Evolutionary conservation across 441 rosid genomes (phyloP).

Genomic region (Brassica balearica): DNA sequence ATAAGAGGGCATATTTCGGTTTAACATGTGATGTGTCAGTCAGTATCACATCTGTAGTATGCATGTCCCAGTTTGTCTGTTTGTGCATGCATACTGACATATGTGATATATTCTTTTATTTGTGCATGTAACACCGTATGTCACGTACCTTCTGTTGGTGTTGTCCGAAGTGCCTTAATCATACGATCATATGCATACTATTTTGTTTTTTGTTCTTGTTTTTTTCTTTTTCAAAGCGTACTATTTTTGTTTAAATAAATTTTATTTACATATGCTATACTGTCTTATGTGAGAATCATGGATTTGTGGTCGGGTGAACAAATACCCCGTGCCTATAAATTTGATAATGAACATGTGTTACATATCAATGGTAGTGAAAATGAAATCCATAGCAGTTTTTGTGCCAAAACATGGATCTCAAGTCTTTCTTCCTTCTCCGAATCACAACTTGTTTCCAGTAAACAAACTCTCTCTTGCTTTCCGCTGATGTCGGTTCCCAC

Average conservation of each 20-base stretch:
- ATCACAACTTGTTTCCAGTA: background rate
- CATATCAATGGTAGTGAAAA: conserved; percentile 9
- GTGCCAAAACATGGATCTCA: conserved; percentile 7
- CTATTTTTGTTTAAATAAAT: too few relatives aligned
- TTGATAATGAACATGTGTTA: background rate
- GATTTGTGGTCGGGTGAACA: background rate
- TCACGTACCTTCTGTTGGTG: background rate
- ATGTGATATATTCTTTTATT: too few relatives aligned
- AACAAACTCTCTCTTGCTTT: conserved; percentile 22
- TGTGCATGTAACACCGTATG: too few relatives aligned
- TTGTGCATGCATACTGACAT: too few relatives aligned
- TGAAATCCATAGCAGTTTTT: conserved; percentile 20
- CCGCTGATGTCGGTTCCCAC: background rate
- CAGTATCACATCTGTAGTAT: too few relatives aligned
- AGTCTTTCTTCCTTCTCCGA: background rate
- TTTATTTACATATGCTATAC: background rate
- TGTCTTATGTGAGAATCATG: background rate
- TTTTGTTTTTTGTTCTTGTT: too few relatives aligned
- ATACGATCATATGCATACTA: background rate
- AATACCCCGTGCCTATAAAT: conserved; percentile 20
- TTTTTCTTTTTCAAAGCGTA: too few relatives aligned
- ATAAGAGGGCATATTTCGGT: too few relatives aligned
- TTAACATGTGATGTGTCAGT: too few relatives aligned
- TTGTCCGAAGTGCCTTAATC: background rate
- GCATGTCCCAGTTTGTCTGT: too few relatives aligned